phyloP scores from a whole-genome alignment of 768 basidiomycete species.

The Obba rivulosa region DNA sequence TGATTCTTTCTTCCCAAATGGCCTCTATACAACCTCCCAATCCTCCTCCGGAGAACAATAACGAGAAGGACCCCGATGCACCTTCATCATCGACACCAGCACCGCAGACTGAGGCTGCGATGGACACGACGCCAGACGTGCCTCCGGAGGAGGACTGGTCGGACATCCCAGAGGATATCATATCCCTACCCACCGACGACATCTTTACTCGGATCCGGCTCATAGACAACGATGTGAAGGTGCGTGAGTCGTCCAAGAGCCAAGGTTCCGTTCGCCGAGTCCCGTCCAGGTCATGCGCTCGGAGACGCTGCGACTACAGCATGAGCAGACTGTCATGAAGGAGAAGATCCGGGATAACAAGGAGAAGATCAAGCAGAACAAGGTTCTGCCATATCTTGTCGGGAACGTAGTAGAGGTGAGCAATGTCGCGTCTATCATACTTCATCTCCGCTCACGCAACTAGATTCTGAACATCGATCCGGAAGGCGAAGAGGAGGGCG shows the following conservation, averaged over 20 bases:
- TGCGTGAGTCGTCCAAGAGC: constrained; percentile 23
- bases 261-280: constrained; percentile 1
- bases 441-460: not conserved
- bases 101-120: constrained; percentile 32
- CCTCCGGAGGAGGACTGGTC: constrained; percentile 78
- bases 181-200: constrained; percentile 74
- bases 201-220: constrained; percentile 85
- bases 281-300: constrained; percentile 87
- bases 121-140: constrained; percentile 74
- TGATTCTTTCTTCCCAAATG: constrained; percentile 24
- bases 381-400: constrained; percentile 95
- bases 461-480: constrained; percentile 94
- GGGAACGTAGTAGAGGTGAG: constrained; percentile 95
- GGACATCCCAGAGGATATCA: constrained; percentile 88
- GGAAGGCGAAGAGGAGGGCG: constrained; percentile 90
- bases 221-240: constrained; percentile 97
- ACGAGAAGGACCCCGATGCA: constrained; percentile 48
- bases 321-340: constrained; percentile 95
- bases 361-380: constrained; percentile 99
- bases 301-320: constrained; percentile 84
- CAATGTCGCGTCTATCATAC: not conserved
- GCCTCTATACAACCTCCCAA: constrained; percentile 52
- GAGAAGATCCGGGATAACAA: constrained; percentile 98
- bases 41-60: constrained; percentile 28
- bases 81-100: constrained; percentile 27